Percentiles rank a stretch among this genome's conserved stretches.
phyloP scores from a whole-genome alignment of 2,329 filamentous ascomycete species.

The Aspergillus jensenii region DNA sequence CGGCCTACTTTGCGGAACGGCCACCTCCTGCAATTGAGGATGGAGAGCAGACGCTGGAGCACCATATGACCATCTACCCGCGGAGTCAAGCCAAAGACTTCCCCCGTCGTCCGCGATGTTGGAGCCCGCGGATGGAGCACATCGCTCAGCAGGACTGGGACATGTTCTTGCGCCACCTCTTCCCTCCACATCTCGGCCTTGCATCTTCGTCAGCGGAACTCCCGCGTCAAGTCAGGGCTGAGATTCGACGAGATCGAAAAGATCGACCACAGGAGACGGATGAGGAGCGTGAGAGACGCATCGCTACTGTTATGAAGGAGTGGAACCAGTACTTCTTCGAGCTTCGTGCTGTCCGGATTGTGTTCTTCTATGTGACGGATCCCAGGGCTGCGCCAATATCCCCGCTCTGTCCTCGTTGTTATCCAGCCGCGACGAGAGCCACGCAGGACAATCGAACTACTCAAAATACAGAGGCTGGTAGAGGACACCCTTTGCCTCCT shows the following conservation, averaged over 20 bases:
- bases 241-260: conserved; percentile 43
- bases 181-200: conserved; percentile 39
- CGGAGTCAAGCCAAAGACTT: conserved; percentile 44
- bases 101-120: conserved; percentile 42
- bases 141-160: conserved; percentile 45
- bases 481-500: conserved; percentile 5
- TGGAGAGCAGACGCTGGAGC: conserved; percentile 29
- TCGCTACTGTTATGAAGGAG: conserved; percentile 41
- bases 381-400: conserved; percentile 33
- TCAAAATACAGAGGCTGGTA: conserved; percentile 12
- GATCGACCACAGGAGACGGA: conserved; percentile 44
- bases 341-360: conserved; percentile 34
- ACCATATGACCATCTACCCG: conserved; percentile 42
- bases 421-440: conserved; percentile 38
- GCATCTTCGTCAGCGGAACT: conserved; percentile 38
- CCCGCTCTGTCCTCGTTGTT: conserved; percentile 41
- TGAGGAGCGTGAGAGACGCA: conserved; percentile 38
- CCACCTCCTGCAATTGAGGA: conserved; percentile 25
- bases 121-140: conserved; percentile 34
- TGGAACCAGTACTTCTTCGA: conserved; percentile 47
- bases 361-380: conserved; percentile 36
- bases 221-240: conserved; percentile 38
- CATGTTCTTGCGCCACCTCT: conserved; percentile 43
- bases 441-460: conserved; percentile 21
- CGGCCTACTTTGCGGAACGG: conserved; percentile 41